A percentile compares a stretch with the other conserved stretches of the same genome.
These are phyloP conservation scores for Astrephomene gubernaculifera DNA, from an alignment of 139 green algal genomes.

Conservation along the genomic window DNA sequence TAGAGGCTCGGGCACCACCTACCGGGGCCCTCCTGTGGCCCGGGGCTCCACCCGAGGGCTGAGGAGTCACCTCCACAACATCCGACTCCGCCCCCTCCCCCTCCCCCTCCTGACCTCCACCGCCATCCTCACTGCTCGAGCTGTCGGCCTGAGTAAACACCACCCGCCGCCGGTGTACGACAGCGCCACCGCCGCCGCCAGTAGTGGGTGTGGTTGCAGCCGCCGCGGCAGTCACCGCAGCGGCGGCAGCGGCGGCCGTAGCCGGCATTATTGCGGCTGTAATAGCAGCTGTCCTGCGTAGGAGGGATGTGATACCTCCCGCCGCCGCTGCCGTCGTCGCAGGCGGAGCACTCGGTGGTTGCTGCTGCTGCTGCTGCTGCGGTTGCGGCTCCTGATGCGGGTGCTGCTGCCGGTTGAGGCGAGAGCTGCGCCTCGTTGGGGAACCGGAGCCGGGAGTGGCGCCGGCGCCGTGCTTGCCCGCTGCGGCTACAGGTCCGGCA, in stretches of 20 bases:
- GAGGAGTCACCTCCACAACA: no score
- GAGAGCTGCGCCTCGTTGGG: background rate
- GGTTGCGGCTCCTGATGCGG: background rate
- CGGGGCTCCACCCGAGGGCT: no score
- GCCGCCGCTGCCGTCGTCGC: background rate
- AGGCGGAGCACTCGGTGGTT: background rate
- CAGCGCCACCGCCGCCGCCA: background rate
- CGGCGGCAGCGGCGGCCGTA: no score
- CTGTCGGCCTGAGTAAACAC: conserved; percentile 17
- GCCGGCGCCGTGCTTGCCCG: background rate
- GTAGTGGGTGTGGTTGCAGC: background rate
- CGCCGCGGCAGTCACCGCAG: background rate
- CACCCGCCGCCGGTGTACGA: conserved; percentile 36
- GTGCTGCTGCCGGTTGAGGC: background rate
- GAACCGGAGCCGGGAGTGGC: background rate
- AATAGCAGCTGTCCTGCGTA: background rate
- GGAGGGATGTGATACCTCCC: background rate
- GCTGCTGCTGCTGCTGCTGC: background rate
- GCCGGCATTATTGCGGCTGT: no score
- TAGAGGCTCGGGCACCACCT: no score
- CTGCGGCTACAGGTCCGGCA: background rate
- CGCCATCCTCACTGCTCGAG: background rate
- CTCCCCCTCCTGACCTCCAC: background rate
- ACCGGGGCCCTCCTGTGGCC: no score
- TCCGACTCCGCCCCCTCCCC: background rate